Evolutionary conservation across 805 yeast species (phyloP), one percentile per base, ranked within the genome.

Genomic region (Komagataella mondaviorum): DNA sequence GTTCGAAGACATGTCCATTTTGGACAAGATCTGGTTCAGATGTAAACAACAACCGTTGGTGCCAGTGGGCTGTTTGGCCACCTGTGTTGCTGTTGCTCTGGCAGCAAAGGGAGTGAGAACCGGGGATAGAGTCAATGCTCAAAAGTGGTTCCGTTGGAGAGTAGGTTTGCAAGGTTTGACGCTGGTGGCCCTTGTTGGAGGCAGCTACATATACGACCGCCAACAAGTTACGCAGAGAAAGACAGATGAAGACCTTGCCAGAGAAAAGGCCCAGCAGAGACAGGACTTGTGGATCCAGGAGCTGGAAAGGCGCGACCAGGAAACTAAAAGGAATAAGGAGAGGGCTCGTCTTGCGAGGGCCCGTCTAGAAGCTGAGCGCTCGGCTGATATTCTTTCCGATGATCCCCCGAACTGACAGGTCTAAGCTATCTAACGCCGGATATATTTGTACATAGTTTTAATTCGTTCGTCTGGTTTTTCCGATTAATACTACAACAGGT

Each of bases 271-370:
- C 46, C 84, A 84, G 65, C 68, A 79, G 62, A 82, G 97, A 71
- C 96, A 90, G 63, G 72, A 70, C 59, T 63, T 90, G 57, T 90
- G 97, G 97, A 84, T 89, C 55, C 88, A 85, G 62, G 95, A 85
- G 61, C 73, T 89, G 60, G 97, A 89, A 63, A 78, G 96, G 69
- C 78, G 95, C 65, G 96, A 89, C 63, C 75, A 66, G 12, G 85
- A 81, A 52, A 79, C 82, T 52, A 81, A 84, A 62, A 78, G 73
- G 54, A 73, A 95, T 59, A 81, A 77, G 65, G 65, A 72, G 57
- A 75, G 89, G 59, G 86, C 90, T 4, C 87, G 83, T 52, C 58
- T 73, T 49, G 83, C 83, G 1, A 75, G 78, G 39, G 39, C 39
- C 39, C 39, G 39, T 30, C 39, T 30, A 14, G 39, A 30, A 10